phyloP scores from a whole-genome alignment of 345 rosid genomes.

The sweet orange (Citrus sinensis) region DNA sequence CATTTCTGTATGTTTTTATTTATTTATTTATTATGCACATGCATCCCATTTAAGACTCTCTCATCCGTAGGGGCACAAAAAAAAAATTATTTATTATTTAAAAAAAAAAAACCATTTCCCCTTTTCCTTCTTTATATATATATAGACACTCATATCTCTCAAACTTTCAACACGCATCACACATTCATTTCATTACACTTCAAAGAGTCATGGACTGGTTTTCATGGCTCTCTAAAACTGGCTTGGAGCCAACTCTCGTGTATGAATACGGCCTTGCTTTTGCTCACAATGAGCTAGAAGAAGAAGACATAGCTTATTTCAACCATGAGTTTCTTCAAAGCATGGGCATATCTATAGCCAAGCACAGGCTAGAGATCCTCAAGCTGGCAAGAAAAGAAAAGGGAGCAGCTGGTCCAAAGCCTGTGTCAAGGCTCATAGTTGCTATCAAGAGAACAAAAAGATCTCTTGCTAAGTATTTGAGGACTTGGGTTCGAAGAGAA shows the following conservation, averaged over 20 bases:
- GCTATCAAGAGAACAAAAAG: conserved; percentile 64
- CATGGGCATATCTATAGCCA: conserved; percentile 94
- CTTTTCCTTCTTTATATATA: background rate
- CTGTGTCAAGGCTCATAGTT: conserved; percentile 48
- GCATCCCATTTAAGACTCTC: too few relatives aligned
- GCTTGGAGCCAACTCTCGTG: conserved; percentile 67
- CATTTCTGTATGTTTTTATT: too few relatives aligned
- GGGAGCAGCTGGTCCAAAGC: conserved; percentile 21
- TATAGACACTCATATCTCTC: background rate
- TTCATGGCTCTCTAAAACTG: conserved; percentile 81
- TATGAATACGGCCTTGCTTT: conserved; percentile 81
- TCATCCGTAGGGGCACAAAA: too few relatives aligned
- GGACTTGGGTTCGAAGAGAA: conserved; percentile 46
- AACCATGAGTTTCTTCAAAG: conserved; percentile 95
- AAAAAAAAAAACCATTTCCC: background rate
- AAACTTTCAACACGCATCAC: background rate
- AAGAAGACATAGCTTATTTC: conserved; percentile 72
- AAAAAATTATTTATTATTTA: background rate
- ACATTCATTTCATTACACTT: background rate
- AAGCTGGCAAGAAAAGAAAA: conserved; percentile 69
- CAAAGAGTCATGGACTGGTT: conserved; percentile 76
- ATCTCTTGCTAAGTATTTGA: conserved; percentile 41
- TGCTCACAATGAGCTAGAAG: conserved; percentile 81
- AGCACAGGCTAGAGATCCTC: conserved; percentile 89
- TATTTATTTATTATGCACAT: too few relatives aligned